Conservation (phyloP, 148 eudicot species). For the Rhododendron molle region DNA sequence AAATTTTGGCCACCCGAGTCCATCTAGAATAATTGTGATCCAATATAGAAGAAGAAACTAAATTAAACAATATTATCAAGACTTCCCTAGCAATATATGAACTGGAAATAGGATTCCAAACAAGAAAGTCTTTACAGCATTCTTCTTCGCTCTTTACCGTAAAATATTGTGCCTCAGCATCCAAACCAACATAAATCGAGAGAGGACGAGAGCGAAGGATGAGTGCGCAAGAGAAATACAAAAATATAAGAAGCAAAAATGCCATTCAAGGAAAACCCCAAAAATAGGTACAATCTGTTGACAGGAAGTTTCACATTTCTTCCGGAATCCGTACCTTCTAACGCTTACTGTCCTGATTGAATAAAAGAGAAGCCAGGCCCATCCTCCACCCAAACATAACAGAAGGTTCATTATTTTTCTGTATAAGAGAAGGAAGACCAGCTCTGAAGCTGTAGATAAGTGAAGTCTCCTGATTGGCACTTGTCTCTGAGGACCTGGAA, state of each 20-base stretch:
- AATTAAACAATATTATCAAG: background rate
- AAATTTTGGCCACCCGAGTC: no score
- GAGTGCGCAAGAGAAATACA: background rate
- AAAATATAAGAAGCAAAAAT: background rate
- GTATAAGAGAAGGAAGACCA: slow-evolving; percentile 37
- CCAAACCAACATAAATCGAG: background rate
- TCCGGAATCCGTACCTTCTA: background rate
- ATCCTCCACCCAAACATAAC: slow-evolving; percentile 53
- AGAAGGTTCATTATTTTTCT: slow-evolving; percentile 33
- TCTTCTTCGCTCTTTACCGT: background rate
- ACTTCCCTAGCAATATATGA: background rate
- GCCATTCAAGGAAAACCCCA: background rate
- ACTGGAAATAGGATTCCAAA: background rate
- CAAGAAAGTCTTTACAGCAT: background rate
- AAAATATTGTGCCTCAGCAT: background rate
- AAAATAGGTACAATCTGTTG: background rate
- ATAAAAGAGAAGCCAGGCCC: slow-evolving; percentile 57
- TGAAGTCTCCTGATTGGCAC: slow-evolving; percentile 28
- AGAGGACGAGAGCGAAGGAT: background rate
- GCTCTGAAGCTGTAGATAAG: slow-evolving; percentile 18
- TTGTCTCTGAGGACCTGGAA: slow-evolving; percentile 32
- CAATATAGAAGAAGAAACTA: background rate
- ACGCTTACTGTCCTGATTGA: slow-evolving; percentile 26
- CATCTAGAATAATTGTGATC: no score
- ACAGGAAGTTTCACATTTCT: background rate